These are phyloP conservation scores for Miscanthus lutarioriparius DNA, from an alignment of 176 grass and related monocot species.

Conservation along the genomic window DNA sequence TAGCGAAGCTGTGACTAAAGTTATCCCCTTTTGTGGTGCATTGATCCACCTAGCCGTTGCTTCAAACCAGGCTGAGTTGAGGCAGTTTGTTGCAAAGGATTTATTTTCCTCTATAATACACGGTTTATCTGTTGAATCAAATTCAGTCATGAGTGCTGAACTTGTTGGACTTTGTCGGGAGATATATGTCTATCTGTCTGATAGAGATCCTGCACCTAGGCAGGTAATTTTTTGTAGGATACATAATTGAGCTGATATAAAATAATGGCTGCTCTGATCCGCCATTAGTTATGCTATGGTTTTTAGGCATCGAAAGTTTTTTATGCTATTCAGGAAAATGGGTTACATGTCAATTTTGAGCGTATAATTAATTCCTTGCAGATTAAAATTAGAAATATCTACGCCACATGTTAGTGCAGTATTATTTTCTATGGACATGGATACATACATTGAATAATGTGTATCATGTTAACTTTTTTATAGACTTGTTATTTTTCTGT, in stretches of 20 bases:
- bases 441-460: background rate
- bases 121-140: slow-evolving; percentile 76
- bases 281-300: background rate
- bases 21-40: slow-evolving; percentile 72
- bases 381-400: slow-evolving; percentile 16
- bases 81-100: slow-evolving; percentile 94
- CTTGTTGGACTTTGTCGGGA: slow-evolving; percentile 97
- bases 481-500: background rate
- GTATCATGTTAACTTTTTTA: background rate
- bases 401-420: background rate
- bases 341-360: background rate
- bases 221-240: slow-evolving; percentile 56
- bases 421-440: background rate
- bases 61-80: slow-evolving; percentile 68
- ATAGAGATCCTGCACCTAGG: slow-evolving; percentile 74
- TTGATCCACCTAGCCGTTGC: slow-evolving; percentile 81
- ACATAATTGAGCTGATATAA: background rate
- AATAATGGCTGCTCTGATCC: background rate
- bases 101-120: slow-evolving; percentile 88
- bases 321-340: slow-evolving; percentile 10
- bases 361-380: background rate
- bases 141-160: slow-evolving; percentile 78
- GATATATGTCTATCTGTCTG: slow-evolving; percentile 94
- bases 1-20: slow-evolving; percentile 84
- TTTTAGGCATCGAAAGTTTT: background rate